Base-by-base conservation (phyloP, 192 early-diverging fungal genomes). In the Geranomyces variabilis region DNA sequence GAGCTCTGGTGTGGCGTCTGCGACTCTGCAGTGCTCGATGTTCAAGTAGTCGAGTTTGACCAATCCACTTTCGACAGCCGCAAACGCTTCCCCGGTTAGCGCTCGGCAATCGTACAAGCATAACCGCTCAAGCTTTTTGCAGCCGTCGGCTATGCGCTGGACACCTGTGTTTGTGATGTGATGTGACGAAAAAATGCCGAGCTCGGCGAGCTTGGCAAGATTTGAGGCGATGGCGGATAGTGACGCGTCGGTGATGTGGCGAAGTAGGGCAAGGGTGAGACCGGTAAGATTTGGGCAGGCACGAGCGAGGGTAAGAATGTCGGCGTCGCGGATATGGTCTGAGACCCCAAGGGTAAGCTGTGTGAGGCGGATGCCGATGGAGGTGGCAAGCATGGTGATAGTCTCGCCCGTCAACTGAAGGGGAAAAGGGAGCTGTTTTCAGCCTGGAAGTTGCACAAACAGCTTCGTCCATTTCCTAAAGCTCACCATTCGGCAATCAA, bases 221-320 rank as follows among this genome's bases (percentile, higher is more conserved):
- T 73, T 61, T 3, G 19, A 26, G 31, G 72, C 44, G 43, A 83
- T 78, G 0, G 68, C 45, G 13, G 41, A 29, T 22, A 83, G 57
- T 19, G 77, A 61, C 14, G 43, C 53, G 53, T 83, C 77, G 9
- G 81, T 78, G 15, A 83, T 79, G n/a, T 67, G 45, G 44, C 79
- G 75, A 10, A 75, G 66, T 26, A 72, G 70, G 48, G 78, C 55
- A 2, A 83, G 57, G 41, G 63, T 69, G 8, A 83, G 66, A 1
- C 62, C 60, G 33, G 57, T 30, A 0, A 83, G 34, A 10, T 55
- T 46, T 15, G 65, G 57, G 46, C 78, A 73, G 8, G 62, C 19
- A 13, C 63, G 41, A 14, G 74, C 57, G 66, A 83, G 80, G 15
- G 68, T 47, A 17, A 67, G 61, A 19, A 83, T 76, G 45, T 45